Conservation (phyloP, 1,284 basidiomycete genomes). For the Grifola frondosa region DNA sequence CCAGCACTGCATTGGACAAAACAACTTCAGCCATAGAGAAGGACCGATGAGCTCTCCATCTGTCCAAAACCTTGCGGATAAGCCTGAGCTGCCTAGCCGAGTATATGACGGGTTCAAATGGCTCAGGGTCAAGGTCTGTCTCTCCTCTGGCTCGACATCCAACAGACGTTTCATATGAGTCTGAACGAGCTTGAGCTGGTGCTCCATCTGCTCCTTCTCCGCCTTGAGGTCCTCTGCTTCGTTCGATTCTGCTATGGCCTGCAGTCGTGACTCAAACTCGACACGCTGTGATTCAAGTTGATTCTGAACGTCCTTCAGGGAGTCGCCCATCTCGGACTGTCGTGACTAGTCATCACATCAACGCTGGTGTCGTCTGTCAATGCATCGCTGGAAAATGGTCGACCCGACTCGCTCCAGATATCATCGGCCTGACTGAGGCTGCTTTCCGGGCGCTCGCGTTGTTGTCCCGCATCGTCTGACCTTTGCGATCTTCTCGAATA, state of each 20-base stretch:
- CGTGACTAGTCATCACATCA: conserved; percentile 63
- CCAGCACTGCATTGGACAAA: conserved; percentile 79
- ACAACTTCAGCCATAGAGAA: conserved; percentile 93
- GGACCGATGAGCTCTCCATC: conserved; percentile 81
- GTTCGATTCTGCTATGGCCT: conserved; percentile 70
- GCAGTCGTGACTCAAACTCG: conserved; percentile 62
- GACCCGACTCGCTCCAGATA: conserved; percentile 79
- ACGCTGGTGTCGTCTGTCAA: conserved; percentile 85
- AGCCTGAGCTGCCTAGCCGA: conserved; percentile 77
- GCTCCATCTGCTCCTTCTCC: conserved; percentile 90
- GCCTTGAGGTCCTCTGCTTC: conserved; percentile 82
- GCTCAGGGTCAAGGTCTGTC: conserved; percentile 55
- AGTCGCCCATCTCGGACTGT: conserved; percentile 63
- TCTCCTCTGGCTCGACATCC: conserved; percentile 80
- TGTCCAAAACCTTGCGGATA: conserved; percentile 77
- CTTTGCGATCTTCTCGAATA: conserved; percentile 90
- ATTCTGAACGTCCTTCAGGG: conserved; percentile 67
- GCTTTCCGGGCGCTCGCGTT: conserved; percentile 76
- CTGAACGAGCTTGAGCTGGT: conserved; percentile 79
- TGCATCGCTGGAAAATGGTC: conserved; percentile 70
- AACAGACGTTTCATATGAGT: conserved; percentile 81
- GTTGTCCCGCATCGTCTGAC: conserved; percentile 85
- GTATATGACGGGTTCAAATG: conserved; percentile 80
- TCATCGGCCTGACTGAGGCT: conserved; percentile 84
- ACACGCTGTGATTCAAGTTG: conserved; percentile 53